These are phyloP conservation scores for Penicillium canariense DNA, from an alignment of 495 filamentous ascomycete species.

Conservation along the genomic window DNA sequence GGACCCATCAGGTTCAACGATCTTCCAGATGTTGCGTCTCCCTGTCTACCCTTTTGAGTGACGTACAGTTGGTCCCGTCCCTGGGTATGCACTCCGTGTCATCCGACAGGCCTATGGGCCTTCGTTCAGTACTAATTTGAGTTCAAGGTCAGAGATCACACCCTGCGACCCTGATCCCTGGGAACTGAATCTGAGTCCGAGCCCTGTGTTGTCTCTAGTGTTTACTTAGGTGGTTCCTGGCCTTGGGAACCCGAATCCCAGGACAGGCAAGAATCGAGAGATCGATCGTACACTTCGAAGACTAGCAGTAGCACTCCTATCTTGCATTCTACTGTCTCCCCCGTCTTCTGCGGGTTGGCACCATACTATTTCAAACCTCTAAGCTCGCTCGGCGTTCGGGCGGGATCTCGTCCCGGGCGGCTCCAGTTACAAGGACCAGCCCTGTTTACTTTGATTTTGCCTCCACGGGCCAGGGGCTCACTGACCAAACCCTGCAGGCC, in stretches of 20 bases:
- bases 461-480: constrained; percentile 2
- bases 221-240: not conserved
- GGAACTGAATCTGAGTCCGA: not conserved
- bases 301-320: not conserved
- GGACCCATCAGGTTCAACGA: constrained; percentile 13
- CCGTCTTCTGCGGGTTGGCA: not conserved
- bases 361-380: not conserved
- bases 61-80: constrained; percentile 14
- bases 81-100: constrained; percentile 10
- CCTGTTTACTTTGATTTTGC: not conserved
- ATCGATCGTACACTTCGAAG: not conserved
- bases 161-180: constrained; percentile 12
- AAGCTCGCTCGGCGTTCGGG: constrained; percentile 7
- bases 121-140: not conserved
- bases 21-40: constrained; percentile 9
- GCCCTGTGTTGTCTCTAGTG: not conserved
- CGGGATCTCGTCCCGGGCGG: constrained; percentile 13
- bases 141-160: constrained; percentile 12
- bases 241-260: constrained; percentile 4
- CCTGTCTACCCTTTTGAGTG: constrained; percentile 24
- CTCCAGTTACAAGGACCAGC: constrained; percentile 17
- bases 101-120: constrained; percentile 9
- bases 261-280: not conserved
- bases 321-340: not conserved
- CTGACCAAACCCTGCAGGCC: constrained; percentile 1